phyloP scores from a whole-genome alignment of 371 early-diverging fungal genomes.

The Syncephalastrum sp. region DNA sequence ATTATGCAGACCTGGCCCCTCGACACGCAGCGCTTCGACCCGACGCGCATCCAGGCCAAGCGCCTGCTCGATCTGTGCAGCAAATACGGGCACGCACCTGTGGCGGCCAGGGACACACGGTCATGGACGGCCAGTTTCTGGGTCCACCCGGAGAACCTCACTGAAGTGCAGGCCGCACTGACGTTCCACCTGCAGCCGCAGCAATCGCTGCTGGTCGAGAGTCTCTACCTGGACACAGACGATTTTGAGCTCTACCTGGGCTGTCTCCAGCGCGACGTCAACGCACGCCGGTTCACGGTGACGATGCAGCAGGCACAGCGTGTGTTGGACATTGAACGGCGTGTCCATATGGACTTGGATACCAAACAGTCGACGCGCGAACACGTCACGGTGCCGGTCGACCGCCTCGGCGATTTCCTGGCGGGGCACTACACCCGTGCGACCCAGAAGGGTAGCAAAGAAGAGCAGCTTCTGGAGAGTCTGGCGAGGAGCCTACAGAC shows the following conservation, averaged over 20 bases:
- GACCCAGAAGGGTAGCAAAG: constrained; percentile 34
- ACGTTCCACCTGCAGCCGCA: constrained; percentile 75
- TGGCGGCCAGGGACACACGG: constrained; percentile 51
- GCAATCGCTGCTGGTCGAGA: constrained; percentile 21
- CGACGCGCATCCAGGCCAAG: background rate
- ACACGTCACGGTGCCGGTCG: too few relatives aligned
- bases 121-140: constrained; percentile 95
- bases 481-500: too few relatives aligned
- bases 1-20: constrained; percentile 3
- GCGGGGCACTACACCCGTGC: constrained; percentile 81
- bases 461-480: too few relatives aligned
- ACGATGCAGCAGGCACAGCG: too few relatives aligned
- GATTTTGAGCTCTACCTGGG: constrained; percentile 89
- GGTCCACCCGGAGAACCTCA: constrained; percentile 98
- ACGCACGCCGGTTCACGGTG: constrained; percentile 46
- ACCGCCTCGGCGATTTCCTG: constrained; percentile 17
- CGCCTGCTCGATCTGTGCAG: constrained; percentile 3
- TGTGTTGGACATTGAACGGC: too few relatives aligned
- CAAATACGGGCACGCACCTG: constrained; percentile 58
- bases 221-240: constrained; percentile 95
- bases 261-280: constrained; percentile 88
- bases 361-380: too few relatives aligned
- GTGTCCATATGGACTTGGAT: too few relatives aligned
- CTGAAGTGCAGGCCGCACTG: constrained; percentile 89
- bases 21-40: constrained; percentile 31